These are phyloP conservation scores for Lipomyces chichibuensis DNA, from an alignment of 805 yeast genomes.

Conservation along the genomic window DNA sequence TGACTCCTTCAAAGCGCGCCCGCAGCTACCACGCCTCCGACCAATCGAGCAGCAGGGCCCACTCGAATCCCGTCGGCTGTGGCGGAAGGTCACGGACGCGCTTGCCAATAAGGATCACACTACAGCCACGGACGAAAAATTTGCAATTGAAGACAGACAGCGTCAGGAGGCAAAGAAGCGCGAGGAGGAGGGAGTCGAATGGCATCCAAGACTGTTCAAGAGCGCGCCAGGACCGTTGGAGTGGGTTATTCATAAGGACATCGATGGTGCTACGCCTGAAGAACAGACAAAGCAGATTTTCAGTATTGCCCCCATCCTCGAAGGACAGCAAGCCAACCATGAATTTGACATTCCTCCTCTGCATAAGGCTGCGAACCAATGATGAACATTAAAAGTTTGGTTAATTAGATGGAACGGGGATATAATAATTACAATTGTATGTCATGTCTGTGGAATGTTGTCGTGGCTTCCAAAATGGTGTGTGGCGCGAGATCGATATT, in stretches of 20 bases:
- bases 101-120: constrained; percentile 77
- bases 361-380: constrained; percentile 2
- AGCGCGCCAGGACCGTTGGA: constrained; percentile 54
- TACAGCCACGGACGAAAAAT: constrained; percentile 86
- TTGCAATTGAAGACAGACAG: constrained; percentile 83
- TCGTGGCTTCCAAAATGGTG: neutral
- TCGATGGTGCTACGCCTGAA: constrained; percentile 58
- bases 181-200: constrained; percentile 74
- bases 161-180: constrained; percentile 73
- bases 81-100: constrained; percentile 83
- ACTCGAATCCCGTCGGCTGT: constrained; percentile 77
- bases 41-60: constrained; percentile 79
- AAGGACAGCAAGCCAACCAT: constrained; percentile 59
- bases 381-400: neutral
- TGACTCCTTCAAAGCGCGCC: constrained; percentile 60
- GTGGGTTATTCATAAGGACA: constrained; percentile 65
- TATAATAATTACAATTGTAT: neutral
- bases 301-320: constrained; percentile 74
- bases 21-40: constrained; percentile 69
- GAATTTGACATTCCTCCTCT: constrained; percentile 33
- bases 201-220: constrained; percentile 77
- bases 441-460: neutral
- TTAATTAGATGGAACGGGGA: neutral
- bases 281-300: constrained; percentile 60
- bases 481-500: neutral